Evolutionary conservation across 345 rosid species (phyloP), one percentile per base, ranked within the genome.

Genomic region (Citrus maxima): DNA sequence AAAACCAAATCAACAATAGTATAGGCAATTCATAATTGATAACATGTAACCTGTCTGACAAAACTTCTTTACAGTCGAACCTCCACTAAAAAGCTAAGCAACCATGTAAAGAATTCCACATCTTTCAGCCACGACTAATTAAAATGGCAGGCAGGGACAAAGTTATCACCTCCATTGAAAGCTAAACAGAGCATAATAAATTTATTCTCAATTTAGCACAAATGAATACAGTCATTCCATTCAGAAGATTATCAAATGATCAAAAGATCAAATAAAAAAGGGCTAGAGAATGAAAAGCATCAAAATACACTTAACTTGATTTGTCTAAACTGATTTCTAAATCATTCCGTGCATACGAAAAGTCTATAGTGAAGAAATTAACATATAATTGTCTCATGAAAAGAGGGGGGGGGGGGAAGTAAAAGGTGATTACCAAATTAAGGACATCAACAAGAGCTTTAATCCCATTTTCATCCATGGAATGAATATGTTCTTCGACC

Each of bases 381-480:
- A 40, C 10, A 49, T 28, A 30, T 19, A 70, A 71, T 71, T 12
- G 21, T 21, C 25, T 28, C 7, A 16, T 35, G 32, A 3, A 63
- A 51, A 71, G 16, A 32, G 34, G 34, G 34, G 34, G 34, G 28
- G 30, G 30, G 30, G 3, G 3, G 0, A 51, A 30, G 3, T 42
- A 10, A 70, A 25, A 68, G 65, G 46, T 63, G 22, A 28, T 58
- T 87, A 95, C 99, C 97, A 89, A 81, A 83, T 93, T 92, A 67
- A 96, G 95, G 78, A 96, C 97, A 88, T 86, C 77, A 76, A 91
- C 79, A 34, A 96, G 95, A 73, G 97, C 88, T 85, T 84, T 88
- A 78, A 96, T 84, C 63, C 91, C 87, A 80, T 81, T 80, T 71
- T 87, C 90, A 70, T 91, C 97, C 99, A 96, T 84, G 77, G 93